These are phyloP conservation scores for Colletotrichum sp. DNA, from an alignment of 2,329 filamentous ascomycete species.

Conservation along the genomic window DNA sequence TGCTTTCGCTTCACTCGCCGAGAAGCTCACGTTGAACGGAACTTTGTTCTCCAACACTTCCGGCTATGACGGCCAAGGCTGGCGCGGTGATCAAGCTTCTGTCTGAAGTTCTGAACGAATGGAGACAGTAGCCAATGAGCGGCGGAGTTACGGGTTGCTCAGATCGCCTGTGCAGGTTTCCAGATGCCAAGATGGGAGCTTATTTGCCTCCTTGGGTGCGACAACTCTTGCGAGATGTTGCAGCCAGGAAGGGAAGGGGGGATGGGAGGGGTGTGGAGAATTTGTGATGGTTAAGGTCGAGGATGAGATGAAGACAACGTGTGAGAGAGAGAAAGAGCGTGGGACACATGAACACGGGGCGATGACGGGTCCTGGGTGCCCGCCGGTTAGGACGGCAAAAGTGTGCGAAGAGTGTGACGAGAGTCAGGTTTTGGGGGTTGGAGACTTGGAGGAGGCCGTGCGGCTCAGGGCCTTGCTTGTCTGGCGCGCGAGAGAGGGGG, in stretches of 20 bases:
- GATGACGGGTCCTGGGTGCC: background rate
- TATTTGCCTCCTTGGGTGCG: background rate
- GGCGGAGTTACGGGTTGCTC: background rate
- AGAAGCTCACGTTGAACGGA: background rate
- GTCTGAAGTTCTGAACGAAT: background rate
- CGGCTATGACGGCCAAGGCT: background rate
- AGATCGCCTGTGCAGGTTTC: background rate
- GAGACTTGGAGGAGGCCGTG: background rate
- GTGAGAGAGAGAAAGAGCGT: background rate
- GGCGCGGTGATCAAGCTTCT: background rate
- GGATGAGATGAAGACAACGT: slow-evolving; percentile 12
- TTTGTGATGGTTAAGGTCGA: background rate
- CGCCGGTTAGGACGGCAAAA: slow-evolving; percentile 9
- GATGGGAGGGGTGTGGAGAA: background rate
- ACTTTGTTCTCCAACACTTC: background rate
- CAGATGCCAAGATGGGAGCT: slow-evolving; percentile 20
- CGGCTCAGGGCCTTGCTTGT: background rate
- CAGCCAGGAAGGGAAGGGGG: background rate
- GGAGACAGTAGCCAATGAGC: background rate
- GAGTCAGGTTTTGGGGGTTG: slow-evolving; percentile 6
- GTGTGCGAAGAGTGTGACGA: background rate
- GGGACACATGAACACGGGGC: background rate
- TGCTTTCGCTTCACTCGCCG: background rate
- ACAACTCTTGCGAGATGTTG: slow-evolving; percentile 6
- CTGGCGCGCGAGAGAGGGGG: background rate